A percentile compares a stretch with the other conserved stretches of the same genome.
phyloP scores from a whole-genome alignment of 2,329 filamentous ascomycete species.

The Biscogniauxia sp. region DNA sequence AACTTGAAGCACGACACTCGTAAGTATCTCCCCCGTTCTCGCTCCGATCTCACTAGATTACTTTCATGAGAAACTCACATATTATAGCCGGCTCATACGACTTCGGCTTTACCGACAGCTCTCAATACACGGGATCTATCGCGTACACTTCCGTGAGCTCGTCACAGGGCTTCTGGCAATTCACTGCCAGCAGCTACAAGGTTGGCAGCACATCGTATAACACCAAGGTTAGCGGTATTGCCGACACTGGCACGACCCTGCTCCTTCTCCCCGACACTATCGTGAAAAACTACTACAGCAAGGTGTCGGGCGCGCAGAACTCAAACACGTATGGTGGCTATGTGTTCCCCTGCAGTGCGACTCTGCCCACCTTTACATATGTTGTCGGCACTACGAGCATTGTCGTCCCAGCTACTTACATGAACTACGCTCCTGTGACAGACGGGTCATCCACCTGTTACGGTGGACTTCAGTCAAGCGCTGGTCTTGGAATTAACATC shows the following conservation, averaged over 20 bases:
- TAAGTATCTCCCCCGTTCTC: conserved; percentile 9
- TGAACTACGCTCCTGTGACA: conserved; percentile 45
- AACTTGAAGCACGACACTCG: conserved; percentile 24
- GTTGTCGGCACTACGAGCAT: conserved; percentile 43
- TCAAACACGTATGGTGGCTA: conserved; percentile 41
- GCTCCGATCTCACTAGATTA: not conserved
- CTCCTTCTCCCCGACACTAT: conserved; percentile 47
- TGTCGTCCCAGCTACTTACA: conserved; percentile 43
- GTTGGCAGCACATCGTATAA: conserved; percentile 24
- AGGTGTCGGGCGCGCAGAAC: conserved; percentile 41
- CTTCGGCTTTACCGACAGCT: conserved; percentile 34
- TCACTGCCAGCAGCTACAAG: conserved; percentile 27
- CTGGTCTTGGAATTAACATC: conserved; percentile 45
- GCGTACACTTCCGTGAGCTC: conserved; percentile 29
- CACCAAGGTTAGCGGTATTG: conserved; percentile 39
- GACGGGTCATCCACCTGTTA: conserved; percentile 49
- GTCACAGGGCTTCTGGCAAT: conserved; percentile 34
- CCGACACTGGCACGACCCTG: conserved; percentile 59
- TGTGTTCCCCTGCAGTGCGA: conserved; percentile 46
- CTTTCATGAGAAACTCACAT: conserved; percentile 1
- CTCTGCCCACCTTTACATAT: conserved; percentile 46
- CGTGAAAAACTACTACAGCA: conserved; percentile 46
- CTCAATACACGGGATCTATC: conserved; percentile 28
- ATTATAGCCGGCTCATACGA: conserved; percentile 31
- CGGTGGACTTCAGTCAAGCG: conserved; percentile 56